Conservation (phyloP, 139 green algal species). For the Penium margaritaceum region DNA sequence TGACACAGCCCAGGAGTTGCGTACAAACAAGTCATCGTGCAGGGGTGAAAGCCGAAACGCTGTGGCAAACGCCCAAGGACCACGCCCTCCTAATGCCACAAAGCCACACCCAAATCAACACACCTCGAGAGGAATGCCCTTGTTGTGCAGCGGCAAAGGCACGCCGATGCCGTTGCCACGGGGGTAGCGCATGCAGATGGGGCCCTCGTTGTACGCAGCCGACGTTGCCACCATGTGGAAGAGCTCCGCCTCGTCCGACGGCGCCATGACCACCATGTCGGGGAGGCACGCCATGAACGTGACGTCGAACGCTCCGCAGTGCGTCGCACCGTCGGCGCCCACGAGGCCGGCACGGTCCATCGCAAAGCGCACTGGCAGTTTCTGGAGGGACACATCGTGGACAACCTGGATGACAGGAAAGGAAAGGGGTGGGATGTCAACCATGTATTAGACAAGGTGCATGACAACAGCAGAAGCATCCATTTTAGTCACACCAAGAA, state of each 20-base stretch:
- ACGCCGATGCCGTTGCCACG: conserved; percentile 89
- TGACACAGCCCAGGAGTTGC: no score
- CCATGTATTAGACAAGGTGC: conserved; percentile 94
- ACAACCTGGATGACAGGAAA: no score
- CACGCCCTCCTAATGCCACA: no score
- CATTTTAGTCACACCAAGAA: no score
- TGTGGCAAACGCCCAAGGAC: no score
- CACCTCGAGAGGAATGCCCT: conserved; percentile 72
- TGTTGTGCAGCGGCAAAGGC: conserved; percentile 70
- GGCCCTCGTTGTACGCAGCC: conserved; percentile 81
- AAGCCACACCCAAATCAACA: no score
- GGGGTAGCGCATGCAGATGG: conserved; percentile 87
- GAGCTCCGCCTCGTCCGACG: conserved; percentile 69
- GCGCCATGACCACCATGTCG: conserved; percentile 95
- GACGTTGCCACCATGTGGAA: conserved; percentile 75
- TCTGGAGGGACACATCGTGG: conserved; percentile 94
- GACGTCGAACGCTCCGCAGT: conserved; percentile 63
- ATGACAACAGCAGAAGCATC: no score
- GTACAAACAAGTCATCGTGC: no score
- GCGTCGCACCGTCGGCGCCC: conserved; percentile 91
- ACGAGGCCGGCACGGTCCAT: conserved; percentile 96
- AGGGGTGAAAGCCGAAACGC: no score
- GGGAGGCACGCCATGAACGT: conserved; percentile 72
- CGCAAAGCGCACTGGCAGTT: conserved; percentile 93
- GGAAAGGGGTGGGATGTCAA: no score